Evolutionary conservation across 495 filamentous ascomycete genomes (phyloP).

Genomic region (Saxispiralis lemnorum): DNA sequence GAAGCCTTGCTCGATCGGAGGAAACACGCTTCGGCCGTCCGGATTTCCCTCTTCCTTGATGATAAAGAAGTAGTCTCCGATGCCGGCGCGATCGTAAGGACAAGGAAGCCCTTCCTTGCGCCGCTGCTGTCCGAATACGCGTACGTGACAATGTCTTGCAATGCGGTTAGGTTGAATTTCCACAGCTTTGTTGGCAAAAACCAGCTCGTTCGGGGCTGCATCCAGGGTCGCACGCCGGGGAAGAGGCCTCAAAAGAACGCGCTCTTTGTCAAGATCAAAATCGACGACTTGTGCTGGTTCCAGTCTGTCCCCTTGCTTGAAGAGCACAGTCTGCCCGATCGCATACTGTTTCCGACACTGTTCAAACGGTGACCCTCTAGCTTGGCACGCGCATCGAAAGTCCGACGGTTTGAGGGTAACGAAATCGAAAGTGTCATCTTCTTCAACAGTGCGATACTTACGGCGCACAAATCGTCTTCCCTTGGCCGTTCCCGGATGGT

Average conservation of each 20-base stretch:
- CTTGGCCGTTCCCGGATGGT: no score
- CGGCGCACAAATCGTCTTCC: slow-evolving; percentile 43
- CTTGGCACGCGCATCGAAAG: slow-evolving; percentile 23
- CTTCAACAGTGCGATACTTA: slow-evolving; percentile 35
- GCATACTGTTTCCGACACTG: slow-evolving; percentile 18
- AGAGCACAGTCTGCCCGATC: slow-evolving; percentile 39
- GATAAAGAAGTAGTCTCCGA: slow-evolving; percentile 47
- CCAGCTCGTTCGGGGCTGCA: slow-evolving; percentile 45
- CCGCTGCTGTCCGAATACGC: slow-evolving; percentile 30
- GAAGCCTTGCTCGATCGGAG: slow-evolving; percentile 37
- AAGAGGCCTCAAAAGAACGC: slow-evolving; percentile 30
- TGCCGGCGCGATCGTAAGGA: slow-evolving; percentile 47
- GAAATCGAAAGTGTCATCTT: slow-evolving; percentile 28
- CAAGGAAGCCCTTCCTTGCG: slow-evolving; percentile 29
- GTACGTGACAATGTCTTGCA: slow-evolving; percentile 38
- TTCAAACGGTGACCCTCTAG: slow-evolving; percentile 4
- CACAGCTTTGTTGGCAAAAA: slow-evolving; percentile 35
- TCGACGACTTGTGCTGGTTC: slow-evolving; percentile 39
- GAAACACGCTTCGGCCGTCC: slow-evolving; percentile 2
- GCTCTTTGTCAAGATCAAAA: slow-evolving; percentile 22
- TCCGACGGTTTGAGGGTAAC: slow-evolving; percentile 33
- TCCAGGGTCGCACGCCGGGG: slow-evolving; percentile 15
- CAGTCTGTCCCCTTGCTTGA: slow-evolving; percentile 17
- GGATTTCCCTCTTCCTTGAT: slow-evolving; percentile 18
- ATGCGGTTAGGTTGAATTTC: slow-evolving; percentile 27